phyloP scores from a whole-genome alignment of 2,329 filamentous ascomycete genomes.

The Talaromyces funiculosus region DNA sequence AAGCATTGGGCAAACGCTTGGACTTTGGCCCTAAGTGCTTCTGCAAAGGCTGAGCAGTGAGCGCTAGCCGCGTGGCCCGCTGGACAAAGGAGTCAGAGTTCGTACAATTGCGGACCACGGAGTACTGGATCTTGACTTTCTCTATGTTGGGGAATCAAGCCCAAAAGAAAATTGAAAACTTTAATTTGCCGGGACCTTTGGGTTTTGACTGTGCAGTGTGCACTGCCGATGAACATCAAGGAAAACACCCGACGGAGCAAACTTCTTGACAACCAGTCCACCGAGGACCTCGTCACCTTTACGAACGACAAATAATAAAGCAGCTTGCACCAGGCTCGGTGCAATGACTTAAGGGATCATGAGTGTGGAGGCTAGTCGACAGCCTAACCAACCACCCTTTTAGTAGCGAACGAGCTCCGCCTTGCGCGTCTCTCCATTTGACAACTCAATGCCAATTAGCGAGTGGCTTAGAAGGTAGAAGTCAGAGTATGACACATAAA shows the following conservation, averaged over 20 bases:
- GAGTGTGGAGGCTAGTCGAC: background rate
- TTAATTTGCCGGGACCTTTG: background rate
- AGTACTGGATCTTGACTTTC: background rate
- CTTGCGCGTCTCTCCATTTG: background rate
- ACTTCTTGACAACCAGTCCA: background rate
- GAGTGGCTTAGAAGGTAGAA: background rate
- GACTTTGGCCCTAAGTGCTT: background rate
- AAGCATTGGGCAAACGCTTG: background rate
- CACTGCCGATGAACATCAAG: background rate
- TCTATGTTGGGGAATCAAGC: background rate
- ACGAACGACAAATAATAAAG: background rate
- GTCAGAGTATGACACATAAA: background rate
- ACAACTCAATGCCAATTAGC: background rate
- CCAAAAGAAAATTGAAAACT: background rate
- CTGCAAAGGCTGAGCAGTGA: background rate
- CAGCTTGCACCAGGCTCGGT: background rate
- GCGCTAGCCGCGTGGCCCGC: background rate
- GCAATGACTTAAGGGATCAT: background rate
- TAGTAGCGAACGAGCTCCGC: background rate
- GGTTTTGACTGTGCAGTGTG: background rate
- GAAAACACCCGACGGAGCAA: background rate
- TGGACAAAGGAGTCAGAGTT: slow-evolving; percentile 1
- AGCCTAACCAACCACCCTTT: background rate
- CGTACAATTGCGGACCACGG: background rate
- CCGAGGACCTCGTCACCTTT: background rate